phyloP scores from a whole-genome alignment of 768 basidiomycete genomes.

The Chlorophyllum brunneum region DNA sequence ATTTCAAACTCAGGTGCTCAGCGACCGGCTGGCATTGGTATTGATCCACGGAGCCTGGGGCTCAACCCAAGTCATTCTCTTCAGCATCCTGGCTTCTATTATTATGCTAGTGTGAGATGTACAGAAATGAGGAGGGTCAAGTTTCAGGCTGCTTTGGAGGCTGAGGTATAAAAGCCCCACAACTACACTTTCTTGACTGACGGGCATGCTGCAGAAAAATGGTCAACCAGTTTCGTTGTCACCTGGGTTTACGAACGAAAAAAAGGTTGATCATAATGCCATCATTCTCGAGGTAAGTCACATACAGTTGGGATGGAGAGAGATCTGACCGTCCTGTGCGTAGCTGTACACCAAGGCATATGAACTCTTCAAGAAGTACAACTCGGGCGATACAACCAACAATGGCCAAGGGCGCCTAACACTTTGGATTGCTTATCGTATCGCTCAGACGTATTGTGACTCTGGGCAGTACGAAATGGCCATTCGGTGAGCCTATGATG shows the following conservation, averaged over 20 bases:
- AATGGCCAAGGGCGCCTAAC: constrained; percentile 75
- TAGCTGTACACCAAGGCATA: constrained; percentile 94
- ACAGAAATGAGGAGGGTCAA: constrained; percentile 72
- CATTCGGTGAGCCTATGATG: constrained; percentile 56
- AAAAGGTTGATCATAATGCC: constrained; percentile 84
- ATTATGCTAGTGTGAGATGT: constrained; percentile 83
- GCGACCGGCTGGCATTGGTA: constrained; percentile 45
- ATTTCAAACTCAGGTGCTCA: constrained; percentile 17
- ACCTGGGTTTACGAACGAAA: constrained; percentile 85
- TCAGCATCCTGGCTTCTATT: constrained; percentile 92
- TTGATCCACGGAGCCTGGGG: constrained; percentile 53
- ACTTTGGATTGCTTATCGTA: constrained; percentile 86
- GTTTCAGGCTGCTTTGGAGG: constrained; percentile 56
- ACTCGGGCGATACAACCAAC: constrained; percentile 28
- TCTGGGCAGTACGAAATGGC: constrained; percentile 85
- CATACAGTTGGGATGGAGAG: not conserved
- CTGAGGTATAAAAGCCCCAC: constrained; percentile 39
- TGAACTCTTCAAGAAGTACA: constrained; percentile 84
- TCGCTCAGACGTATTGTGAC: constrained; percentile 81
- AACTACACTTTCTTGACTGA: constrained; percentile 16
- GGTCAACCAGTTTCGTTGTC: constrained; percentile 29
- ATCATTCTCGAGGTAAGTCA: constrained; percentile 73
- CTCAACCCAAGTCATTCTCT: constrained; percentile 79
- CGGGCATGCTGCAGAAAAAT: constrained; percentile 12
- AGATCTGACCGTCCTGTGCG: constrained; percentile 3